These are phyloP conservation scores for Clonostachys rosea DNA, from an alignment of 2,329 filamentous ascomycete species.

Conservation along the genomic window DNA sequence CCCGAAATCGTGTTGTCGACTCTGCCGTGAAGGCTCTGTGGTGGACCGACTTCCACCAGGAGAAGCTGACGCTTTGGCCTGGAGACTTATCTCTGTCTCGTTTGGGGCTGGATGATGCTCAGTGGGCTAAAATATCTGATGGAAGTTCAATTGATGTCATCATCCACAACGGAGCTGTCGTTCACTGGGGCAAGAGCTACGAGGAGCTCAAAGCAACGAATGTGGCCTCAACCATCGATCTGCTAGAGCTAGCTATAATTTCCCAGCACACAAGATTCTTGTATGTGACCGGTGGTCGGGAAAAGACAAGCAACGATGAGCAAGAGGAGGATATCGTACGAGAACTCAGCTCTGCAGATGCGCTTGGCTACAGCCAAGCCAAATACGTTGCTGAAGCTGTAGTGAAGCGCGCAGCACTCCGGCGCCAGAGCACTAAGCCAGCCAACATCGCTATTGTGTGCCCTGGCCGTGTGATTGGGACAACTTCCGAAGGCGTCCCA, in stretches of 20 bases:
- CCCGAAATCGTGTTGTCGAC: constrained; percentile 54
- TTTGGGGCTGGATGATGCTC: constrained; percentile 23
- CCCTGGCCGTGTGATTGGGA: constrained; percentile 11
- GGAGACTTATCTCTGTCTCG: constrained; percentile 4
- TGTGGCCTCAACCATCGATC: constrained; percentile 37
- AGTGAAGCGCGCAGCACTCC: constrained; percentile 2
- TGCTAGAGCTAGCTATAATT: not conserved
- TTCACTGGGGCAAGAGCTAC: constrained; percentile 80
- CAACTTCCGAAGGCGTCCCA: constrained; percentile 5
- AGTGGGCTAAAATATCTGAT: constrained; percentile 45
- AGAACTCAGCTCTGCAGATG: not conserved
- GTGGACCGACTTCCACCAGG: constrained; percentile 4
- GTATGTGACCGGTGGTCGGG: constrained; percentile 13
- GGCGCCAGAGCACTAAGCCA: too few relatives aligned
- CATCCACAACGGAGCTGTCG: constrained; percentile 76
- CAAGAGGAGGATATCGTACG: not conserved
- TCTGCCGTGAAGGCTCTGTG: constrained; percentile 5
- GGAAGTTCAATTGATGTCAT: constrained; percentile 63
- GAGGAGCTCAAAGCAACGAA: constrained; percentile 67
- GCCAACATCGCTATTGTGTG: constrained; percentile 8
- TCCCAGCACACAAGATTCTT: constrained; percentile 10
- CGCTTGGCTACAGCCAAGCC: constrained; percentile 11
- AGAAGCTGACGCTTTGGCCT: constrained; percentile 5
- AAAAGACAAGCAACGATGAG: not conserved
- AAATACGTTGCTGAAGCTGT: constrained; percentile 14